Percentiles rank a stretch among this genome's conserved stretches.
These are phyloP conservation scores for Ascosphaera acerosa DNA, from an alignment of 2,329 filamentous ascomycete species.

Conservation along the genomic window DNA sequence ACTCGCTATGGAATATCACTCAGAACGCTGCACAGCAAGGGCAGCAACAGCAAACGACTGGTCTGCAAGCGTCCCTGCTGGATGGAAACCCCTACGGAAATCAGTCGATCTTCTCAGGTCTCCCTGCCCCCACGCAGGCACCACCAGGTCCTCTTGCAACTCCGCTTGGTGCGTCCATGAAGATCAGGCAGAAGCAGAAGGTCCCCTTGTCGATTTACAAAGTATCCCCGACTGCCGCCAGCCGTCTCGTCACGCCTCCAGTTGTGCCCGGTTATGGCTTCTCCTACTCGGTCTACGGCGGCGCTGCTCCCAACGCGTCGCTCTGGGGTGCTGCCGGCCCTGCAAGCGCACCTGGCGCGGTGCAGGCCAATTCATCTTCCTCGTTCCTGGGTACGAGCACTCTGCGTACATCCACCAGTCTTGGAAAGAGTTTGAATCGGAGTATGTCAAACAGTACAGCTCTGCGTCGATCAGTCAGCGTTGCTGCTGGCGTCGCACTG, in stretches of 20 bases:
- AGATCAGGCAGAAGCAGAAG: slow-evolving; percentile 38
- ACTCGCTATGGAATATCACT: neutral
- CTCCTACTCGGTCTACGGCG: slow-evolving; percentile 77
- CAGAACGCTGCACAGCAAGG: slow-evolving; percentile 21
- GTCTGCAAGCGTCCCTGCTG: slow-evolving; percentile 51
- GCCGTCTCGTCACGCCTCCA: slow-evolving; percentile 58
- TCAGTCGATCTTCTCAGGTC: slow-evolving; percentile 55
- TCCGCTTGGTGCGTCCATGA: slow-evolving; percentile 51
- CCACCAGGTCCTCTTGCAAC: slow-evolving; percentile 78
- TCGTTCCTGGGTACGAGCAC: slow-evolving; percentile 41
- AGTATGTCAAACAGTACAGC: slow-evolving; percentile 31
- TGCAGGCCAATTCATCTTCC: slow-evolving; percentile 32
- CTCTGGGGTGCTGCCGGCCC: slow-evolving; percentile 16
- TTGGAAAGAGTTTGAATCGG: slow-evolving; percentile 51
- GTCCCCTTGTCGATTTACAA: slow-evolving; percentile 70
- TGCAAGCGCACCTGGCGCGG: slow-evolving; percentile 30
- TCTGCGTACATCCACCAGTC: slow-evolving; percentile 14
- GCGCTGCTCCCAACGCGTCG: slow-evolving; percentile 25
- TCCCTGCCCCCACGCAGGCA: slow-evolving; percentile 35
- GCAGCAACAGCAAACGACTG: slow-evolving; percentile 18
- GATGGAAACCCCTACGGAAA: slow-evolving; percentile 80
- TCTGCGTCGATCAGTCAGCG: neutral
- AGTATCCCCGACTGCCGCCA: slow-evolving; percentile 55
- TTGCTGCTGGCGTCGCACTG: neutral
- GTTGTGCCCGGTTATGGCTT: slow-evolving; percentile 68